Evolutionary conservation across 805 yeast species (phyloP).

Genomic region (Candida stauntonica): DNA sequence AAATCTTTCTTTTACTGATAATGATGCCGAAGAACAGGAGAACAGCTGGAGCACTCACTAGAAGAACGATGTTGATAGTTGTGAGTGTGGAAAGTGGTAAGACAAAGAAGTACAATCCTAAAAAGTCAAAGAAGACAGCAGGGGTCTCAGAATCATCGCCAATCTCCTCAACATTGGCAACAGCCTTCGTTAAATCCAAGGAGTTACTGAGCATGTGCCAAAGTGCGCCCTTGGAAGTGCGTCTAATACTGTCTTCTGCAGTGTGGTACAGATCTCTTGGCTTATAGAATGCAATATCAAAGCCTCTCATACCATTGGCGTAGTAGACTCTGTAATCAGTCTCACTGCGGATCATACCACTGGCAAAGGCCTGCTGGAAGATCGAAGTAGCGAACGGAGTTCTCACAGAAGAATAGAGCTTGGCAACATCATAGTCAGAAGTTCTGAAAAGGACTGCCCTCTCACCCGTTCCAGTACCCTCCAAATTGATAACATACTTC

Average conservation of each 20-base stretch:
- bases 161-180: conserved; percentile 39
- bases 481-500: conserved; percentile 69
- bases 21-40: conserved; percentile 45
- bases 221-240: conserved; percentile 61
- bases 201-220: conserved; percentile 83
- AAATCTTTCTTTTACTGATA: conserved; percentile 41
- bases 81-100: conserved; percentile 47
- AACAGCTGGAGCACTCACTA: conserved; percentile 53
- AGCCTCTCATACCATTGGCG: conserved; percentile 68
- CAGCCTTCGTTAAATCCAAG: conserved; percentile 48
- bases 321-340: conserved; percentile 79
- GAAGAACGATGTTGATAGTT: conserved; percentile 45
- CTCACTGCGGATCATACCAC: conserved; percentile 67
- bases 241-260: conserved; percentile 58
- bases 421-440: conserved; percentile 70
- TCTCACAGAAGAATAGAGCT: conserved; percentile 49
- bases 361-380: conserved; percentile 80
- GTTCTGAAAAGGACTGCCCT: conserved; percentile 78
- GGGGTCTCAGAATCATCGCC: conserved; percentile 30
- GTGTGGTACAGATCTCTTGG: conserved; percentile 88
- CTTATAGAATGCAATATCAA: conserved; percentile 85
- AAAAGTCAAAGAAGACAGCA: conserved; percentile 63
- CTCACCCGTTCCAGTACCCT: conserved; percentile 87
- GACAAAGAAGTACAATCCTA: conserved; percentile 53
- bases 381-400: conserved; percentile 76